Evolutionary conservation across 805 yeast genomes (phyloP).

Genomic region (Candida mattraensis): DNA sequence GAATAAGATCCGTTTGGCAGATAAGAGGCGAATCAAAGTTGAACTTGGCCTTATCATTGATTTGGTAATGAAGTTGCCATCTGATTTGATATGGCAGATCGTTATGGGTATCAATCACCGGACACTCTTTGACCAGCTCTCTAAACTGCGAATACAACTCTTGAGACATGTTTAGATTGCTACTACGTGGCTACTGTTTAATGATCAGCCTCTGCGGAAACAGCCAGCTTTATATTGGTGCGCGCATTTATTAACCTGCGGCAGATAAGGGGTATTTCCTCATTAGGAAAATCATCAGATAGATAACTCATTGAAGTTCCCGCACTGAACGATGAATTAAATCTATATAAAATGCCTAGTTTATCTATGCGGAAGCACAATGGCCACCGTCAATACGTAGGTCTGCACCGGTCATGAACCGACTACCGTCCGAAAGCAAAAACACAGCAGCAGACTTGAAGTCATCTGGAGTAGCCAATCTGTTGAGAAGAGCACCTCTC

Average conservation of each 20-base stretch:
- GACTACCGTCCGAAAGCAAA: slow-evolving; percentile 12
- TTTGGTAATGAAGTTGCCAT: slow-evolving; percentile 44
- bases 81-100: slow-evolving; percentile 51
- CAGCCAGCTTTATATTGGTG: no score
- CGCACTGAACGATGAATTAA: no score
- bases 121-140: slow-evolving; percentile 24
- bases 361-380: slow-evolving; percentile 37
- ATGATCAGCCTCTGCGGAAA: no score
- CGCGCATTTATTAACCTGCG: no score
- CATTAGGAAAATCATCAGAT: no score
- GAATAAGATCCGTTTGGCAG: slow-evolving; percentile 45
- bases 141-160: slow-evolving; percentile 15
- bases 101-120: slow-evolving; percentile 52
- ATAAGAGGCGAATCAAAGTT: slow-evolving; percentile 41
- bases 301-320: no score
- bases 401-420: slow-evolving; percentile 14
- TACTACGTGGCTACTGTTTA: no score
- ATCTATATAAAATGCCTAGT: no score
- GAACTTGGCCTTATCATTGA: slow-evolving; percentile 37
- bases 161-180: no score
- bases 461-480: slow-evolving; percentile 14
- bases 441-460: slow-evolving; percentile 12
- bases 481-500: slow-evolving; percentile 14
- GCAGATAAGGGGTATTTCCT: no score
- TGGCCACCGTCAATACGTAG: slow-evolving; percentile 14